These are phyloP conservation scores for Coemansia umbellata DNA, from an alignment of 192 early-diverging fungal species.

Conservation along the genomic window DNA sequence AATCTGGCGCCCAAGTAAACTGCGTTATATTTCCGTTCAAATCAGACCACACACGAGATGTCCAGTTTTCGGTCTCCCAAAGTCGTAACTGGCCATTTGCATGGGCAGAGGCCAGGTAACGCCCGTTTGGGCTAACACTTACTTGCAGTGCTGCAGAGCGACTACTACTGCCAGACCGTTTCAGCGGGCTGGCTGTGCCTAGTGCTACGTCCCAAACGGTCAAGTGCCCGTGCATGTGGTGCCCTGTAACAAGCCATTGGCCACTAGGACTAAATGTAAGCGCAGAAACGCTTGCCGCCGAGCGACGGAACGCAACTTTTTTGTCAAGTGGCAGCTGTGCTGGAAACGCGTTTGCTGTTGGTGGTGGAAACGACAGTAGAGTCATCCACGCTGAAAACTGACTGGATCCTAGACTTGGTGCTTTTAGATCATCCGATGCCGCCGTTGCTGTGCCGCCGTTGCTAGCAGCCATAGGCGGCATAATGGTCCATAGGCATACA, in stretches of 20 bases:
- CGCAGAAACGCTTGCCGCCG: conserved; percentile 35
- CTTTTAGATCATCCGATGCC: conserved; percentile 3
- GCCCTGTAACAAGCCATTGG: conserved; percentile 45
- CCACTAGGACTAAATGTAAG: conserved; percentile 42
- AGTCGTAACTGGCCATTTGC: conserved; percentile 44
- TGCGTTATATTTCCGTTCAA: conserved; percentile 20
- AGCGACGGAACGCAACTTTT: conserved; percentile 7
- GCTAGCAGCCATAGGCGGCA: conserved; percentile 6
- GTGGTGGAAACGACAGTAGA: conserved; percentile 31
- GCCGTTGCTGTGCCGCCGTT: neutral
- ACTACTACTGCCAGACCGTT: conserved; percentile 32
- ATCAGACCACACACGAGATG: conserved; percentile 46
- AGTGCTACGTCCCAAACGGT: conserved; percentile 49
- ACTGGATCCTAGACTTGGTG: conserved; percentile 18
- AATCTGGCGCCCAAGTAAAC: conserved; percentile 48
- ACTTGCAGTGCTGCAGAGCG: conserved; percentile 28
- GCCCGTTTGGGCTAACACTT: conserved; percentile 31
- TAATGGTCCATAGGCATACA: conserved; percentile 47
- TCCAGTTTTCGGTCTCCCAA: conserved; percentile 50
- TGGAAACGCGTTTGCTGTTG: conserved; percentile 5
- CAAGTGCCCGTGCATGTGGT: conserved; percentile 37
- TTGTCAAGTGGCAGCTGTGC: neutral
- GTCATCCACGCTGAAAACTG: conserved; percentile 48
- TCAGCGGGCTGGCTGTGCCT: conserved; percentile 40
- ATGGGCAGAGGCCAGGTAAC: conserved; percentile 36